A percentile compares a stretch with the other conserved stretches of the same genome.
phyloP scores from a whole-genome alignment of 768 basidiomycete genomes.

The Vishniacozyma victoriae region DNA sequence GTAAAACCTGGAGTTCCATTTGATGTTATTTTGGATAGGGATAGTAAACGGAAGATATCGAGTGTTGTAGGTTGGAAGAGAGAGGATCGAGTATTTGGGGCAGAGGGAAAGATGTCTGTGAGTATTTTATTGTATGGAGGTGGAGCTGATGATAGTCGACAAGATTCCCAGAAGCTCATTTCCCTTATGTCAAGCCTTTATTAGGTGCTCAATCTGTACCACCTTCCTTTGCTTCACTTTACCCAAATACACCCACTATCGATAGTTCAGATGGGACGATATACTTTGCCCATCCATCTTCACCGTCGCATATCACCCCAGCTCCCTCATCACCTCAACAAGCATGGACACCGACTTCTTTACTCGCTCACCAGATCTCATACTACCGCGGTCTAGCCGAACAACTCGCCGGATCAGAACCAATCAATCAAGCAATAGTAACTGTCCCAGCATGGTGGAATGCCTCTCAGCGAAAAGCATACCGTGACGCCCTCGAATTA shows the following conservation, averaged over 20 bases:
- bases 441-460: slow-evolving; percentile 87
- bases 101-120: slow-evolving; percentile 82
- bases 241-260: slow-evolving; percentile 36
- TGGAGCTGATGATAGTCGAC: slow-evolving; percentile 59
- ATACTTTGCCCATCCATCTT: slow-evolving; percentile 37
- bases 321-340: slow-evolving; percentile 38
- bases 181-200: slow-evolving; percentile 75
- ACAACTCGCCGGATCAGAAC: slow-evolving; percentile 54
- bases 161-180: slow-evolving; percentile 82
- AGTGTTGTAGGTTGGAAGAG: slow-evolving; percentile 82
- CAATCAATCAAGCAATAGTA: slow-evolving; percentile 74
- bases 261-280: slow-evolving; percentile 29
- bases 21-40: slow-evolving; percentile 91
- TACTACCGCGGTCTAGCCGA: slow-evolving; percentile 88
- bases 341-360: slow-evolving; percentile 75
- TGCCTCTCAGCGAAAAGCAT: slow-evolving; percentile 83
- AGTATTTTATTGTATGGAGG: slow-evolving; percentile 41
- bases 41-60: slow-evolving; percentile 93
- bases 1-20: slow-evolving; percentile 92
- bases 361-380: slow-evolving; percentile 86
- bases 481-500: slow-evolving; percentile 86
- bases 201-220: slow-evolving; percentile 52
- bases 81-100: slow-evolving; percentile 79
- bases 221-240: slow-evolving; percentile 29
- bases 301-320: slow-evolving; percentile 29